Evolutionary conservation across 768 basidiomycete genomes (phyloP).

Genomic region (Leucosporidium scottii): DNA sequence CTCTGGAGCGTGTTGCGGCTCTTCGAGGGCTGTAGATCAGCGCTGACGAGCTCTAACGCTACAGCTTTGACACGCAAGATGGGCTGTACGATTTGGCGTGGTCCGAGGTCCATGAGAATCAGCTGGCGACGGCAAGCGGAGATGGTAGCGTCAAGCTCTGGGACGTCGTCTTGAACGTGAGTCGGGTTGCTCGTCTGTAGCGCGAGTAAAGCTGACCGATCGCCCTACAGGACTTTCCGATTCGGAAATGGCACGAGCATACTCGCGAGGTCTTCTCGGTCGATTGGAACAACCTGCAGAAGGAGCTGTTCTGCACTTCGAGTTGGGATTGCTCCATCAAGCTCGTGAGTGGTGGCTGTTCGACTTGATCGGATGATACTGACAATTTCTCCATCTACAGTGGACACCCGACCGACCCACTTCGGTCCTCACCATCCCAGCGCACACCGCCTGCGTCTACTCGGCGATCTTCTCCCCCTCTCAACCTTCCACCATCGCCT

Average conservation of each 20-base stretch:
- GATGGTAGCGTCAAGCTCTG: constrained; percentile 85
- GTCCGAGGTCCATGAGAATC: constrained; percentile 93
- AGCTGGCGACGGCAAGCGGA: constrained; percentile 78
- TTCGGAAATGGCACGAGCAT: constrained; percentile 91
- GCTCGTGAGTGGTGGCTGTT: constrained; percentile 54
- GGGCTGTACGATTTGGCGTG: constrained; percentile 85
- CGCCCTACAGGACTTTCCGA: constrained; percentile 66
- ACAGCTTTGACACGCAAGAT: constrained; percentile 81
- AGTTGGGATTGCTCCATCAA: constrained; percentile 91
- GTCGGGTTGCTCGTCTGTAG: constrained; percentile 17
- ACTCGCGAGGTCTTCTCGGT: constrained; percentile 84
- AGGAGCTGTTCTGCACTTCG: constrained; percentile 75
- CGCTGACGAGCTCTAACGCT: constrained; percentile 11
- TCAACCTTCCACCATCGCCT: constrained; percentile 68
- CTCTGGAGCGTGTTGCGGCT: constrained; percentile 54
- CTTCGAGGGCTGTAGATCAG: constrained; percentile 45
- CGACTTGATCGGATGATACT: neutral
- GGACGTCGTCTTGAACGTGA: constrained; percentile 79
- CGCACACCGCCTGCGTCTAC: constrained; percentile 79
- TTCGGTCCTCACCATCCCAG: constrained; percentile 72
- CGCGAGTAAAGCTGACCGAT: neutral
- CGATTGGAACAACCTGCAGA: constrained; percentile 91
- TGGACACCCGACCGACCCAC: constrained; percentile 78
- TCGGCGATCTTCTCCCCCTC: constrained; percentile 89
- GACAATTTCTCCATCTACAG: constrained; percentile 45